phyloP scores from a whole-genome alignment of 441 rosid genomes.

The Viola pubescens region DNA sequence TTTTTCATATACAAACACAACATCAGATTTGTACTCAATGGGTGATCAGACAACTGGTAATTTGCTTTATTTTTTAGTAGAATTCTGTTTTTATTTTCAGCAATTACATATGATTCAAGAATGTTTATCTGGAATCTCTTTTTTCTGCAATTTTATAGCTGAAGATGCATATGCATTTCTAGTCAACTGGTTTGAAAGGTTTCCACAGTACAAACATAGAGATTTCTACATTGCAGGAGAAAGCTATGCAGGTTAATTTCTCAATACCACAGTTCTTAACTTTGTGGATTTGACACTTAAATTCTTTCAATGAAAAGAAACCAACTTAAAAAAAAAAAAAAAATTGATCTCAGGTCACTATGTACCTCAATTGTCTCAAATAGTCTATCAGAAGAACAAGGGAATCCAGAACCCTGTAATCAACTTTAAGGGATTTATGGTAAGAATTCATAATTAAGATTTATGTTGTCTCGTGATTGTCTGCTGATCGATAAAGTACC shows the following conservation, averaged over 20 bases:
- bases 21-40: slow-evolving; percentile 62
- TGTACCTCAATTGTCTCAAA: slow-evolving; percentile 90
- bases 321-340: slow-evolving; percentile 1
- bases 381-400: slow-evolving; percentile 57
- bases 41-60: slow-evolving; percentile 88
- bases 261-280: not conserved
- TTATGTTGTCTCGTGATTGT: not conserved
- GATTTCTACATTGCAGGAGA: slow-evolving; percentile 94
- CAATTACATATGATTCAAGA: too few species aligned
- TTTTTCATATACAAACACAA: slow-evolving; percentile 78
- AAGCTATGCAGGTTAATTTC: slow-evolving; percentile 71
- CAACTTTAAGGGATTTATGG: slow-evolving; percentile 92
- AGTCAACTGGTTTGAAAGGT: slow-evolving; percentile 81
- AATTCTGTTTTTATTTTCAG: too few species aligned
- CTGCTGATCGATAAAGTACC: too few species aligned
- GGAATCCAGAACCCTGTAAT: slow-evolving; percentile 55
- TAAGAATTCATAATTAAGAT: slow-evolving; percentile 22
- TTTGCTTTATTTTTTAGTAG: not conserved
- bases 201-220: slow-evolving; percentile 87
- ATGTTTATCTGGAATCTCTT: too few species aligned
- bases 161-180: slow-evolving; percentile 81
- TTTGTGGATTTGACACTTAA: not conserved
- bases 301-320: not conserved
- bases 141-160: slow-evolving; percentile 39
- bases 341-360: slow-evolving; percentile 60